phyloP scores from a whole-genome alignment of 169 alveolate species.

The Toxoplasma gondii region DNA sequence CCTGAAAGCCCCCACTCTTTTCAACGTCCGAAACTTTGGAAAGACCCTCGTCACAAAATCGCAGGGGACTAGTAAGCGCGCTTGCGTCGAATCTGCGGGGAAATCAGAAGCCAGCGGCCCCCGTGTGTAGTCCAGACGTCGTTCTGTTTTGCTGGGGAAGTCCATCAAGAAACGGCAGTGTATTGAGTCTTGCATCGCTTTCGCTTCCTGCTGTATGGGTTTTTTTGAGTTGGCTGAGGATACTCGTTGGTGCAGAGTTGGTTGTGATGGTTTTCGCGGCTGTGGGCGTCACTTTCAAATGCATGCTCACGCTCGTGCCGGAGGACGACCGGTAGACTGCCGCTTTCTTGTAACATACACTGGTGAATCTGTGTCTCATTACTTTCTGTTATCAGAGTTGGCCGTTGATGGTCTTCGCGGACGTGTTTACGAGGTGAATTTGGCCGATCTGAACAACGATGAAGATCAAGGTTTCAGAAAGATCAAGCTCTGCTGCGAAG shows the following conservation, averaged over 20 bases:
- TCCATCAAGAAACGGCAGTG: too few species aligned
- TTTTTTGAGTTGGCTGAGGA: too few species aligned
- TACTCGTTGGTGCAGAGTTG: too few species aligned
- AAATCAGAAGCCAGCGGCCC: neutral
- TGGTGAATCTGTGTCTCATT: too few species aligned
- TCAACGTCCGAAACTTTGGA: conserved; percentile 93
- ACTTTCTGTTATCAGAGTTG: conserved; percentile 82
- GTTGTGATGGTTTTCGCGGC: too few species aligned
- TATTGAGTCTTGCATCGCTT: too few species aligned
- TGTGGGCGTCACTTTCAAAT: too few species aligned
- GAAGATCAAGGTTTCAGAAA: conserved; percentile 96
- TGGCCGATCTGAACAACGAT: conserved; percentile 95
- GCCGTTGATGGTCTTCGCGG: conserved; percentile 95
- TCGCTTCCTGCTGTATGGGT: too few species aligned
- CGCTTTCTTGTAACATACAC: too few species aligned
- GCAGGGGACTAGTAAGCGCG: conserved; percentile 87
- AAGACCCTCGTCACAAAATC: conserved; percentile 95
- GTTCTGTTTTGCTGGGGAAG: neutral
- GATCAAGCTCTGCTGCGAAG: conserved; percentile 94
- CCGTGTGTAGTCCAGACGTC: neutral
- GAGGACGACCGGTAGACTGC: too few species aligned
- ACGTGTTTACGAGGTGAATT: conserved; percentile 94
- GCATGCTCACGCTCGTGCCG: too few species aligned
- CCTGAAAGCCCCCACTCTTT: conserved; percentile 95
- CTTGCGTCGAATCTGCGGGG: neutral